Evolutionary conservation across 805 yeast species (phyloP).

Genomic region (Saccharomycopsis schoenii): DNA sequence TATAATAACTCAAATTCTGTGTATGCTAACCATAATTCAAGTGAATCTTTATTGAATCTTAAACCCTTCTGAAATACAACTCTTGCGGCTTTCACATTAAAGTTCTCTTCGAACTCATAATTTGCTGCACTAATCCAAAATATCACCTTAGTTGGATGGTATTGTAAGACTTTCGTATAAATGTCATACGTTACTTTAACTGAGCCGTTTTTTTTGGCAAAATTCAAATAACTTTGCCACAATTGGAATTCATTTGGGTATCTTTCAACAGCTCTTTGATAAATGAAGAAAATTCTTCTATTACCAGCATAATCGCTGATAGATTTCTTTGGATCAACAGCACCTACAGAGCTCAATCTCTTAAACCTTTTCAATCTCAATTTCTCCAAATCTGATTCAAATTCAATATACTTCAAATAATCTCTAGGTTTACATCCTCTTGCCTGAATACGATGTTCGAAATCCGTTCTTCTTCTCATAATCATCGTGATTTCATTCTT

Average conservation of each 20-base stretch:
- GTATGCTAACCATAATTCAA: conserved; percentile 73
- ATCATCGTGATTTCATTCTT: conserved; percentile 74
- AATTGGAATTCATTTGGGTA: conserved; percentile 68
- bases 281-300: conserved; percentile 71
- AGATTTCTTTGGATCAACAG: conserved; percentile 48
- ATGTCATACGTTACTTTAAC: conserved; percentile 65
- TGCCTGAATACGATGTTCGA: conserved; percentile 81
- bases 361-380: conserved; percentile 62
- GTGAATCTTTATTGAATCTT: conserved; percentile 68
- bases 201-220: conserved; percentile 56
- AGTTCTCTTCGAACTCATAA: conserved; percentile 82
- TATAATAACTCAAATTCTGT: conserved; percentile 82
- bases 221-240: conserved; percentile 71
- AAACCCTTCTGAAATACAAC: conserved; percentile 75
- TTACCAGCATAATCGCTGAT: conserved; percentile 82
- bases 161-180: conserved; percentile 65
- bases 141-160: conserved; percentile 85
- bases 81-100: conserved; percentile 83
- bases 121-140: conserved; percentile 95
- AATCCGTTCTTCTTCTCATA: conserved; percentile 90
- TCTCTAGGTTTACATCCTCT: conserved; percentile 75
- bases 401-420: conserved; percentile 67
- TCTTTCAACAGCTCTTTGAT: conserved; percentile 69
- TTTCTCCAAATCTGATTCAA: conserved; percentile 70
- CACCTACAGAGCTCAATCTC: conserved; percentile 46